phyloP scores from a whole-genome alignment of 2,329 filamentous ascomycete genomes.

The Epichloe scottii region DNA sequence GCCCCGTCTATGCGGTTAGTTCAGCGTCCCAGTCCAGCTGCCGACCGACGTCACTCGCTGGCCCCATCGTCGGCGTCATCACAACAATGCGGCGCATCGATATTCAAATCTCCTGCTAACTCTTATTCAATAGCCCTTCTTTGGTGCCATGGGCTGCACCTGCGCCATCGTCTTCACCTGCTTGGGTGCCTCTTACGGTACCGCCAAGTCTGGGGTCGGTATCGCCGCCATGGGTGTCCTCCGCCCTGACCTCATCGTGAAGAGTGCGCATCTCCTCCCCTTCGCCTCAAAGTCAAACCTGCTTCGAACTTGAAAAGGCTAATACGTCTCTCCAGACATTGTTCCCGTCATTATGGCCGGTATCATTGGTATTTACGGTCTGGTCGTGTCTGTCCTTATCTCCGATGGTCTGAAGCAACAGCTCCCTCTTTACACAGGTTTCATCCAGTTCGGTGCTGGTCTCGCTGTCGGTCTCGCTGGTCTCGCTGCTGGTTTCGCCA shows the following conservation, averaged over 20 bases:
- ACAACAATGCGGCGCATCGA: constrained; percentile 10
- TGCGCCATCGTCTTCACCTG: constrained; percentile 94
- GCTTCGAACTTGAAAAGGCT: constrained; percentile 7
- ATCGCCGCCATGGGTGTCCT: constrained; percentile 98
- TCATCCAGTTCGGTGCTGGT: constrained; percentile 77
- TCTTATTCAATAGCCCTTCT: constrained; percentile 57
- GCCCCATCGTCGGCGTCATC: constrained; percentile 8
- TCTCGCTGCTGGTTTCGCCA: constrained; percentile 75
- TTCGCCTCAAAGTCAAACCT: neutral
- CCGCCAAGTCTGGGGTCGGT: constrained; percentile 97
- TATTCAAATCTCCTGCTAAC: constrained; percentile 20
- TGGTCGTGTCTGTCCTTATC: constrained; percentile 79
- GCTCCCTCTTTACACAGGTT: constrained; percentile 65
- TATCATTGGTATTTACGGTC: constrained; percentile 99
- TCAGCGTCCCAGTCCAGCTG: constrained; percentile 14
- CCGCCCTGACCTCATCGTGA: constrained; percentile 94
- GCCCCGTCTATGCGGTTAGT: constrained; percentile 99
- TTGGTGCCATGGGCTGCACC: constrained; percentile 96
- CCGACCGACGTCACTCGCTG: constrained; percentile 19
- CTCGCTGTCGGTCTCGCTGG: constrained; percentile 71
- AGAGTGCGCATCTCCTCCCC: constrained; percentile 56
- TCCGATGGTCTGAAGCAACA: constrained; percentile 65
- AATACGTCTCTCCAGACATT: constrained; percentile 54
- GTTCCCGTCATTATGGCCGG: constrained; percentile 99
- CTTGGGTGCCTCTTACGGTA: constrained; percentile 94